A percentile compares a stretch with the other conserved stretches of the same genome.
These are phyloP conservation scores for Dillenia suffruticosa DNA, from an alignment of 164 flowering plant genomes.

Conservation along the genomic window DNA sequence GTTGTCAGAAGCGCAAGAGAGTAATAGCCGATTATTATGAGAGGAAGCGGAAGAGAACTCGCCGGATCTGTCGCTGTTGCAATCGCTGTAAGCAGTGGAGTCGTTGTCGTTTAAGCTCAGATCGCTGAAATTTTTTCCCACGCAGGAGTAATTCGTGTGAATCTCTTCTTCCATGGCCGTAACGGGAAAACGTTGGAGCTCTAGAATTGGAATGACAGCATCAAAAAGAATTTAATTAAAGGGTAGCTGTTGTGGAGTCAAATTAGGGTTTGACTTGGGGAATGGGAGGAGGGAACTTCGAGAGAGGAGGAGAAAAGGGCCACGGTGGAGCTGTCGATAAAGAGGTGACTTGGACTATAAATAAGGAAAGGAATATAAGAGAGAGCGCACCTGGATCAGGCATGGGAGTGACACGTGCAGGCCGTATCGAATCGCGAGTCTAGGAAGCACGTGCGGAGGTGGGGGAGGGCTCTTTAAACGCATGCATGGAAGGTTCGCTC, in stretches of 20 bases:
- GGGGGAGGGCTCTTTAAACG: conserved; percentile 19
- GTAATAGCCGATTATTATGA: conserved; percentile 31
- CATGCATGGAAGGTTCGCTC: conserved; percentile 33
- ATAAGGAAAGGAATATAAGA: no score
- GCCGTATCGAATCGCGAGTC: conserved; percentile 10
- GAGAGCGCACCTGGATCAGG: conserved; percentile 15
- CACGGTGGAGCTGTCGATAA: no score
- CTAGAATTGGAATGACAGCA: not conserved
- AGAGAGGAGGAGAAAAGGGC: conserved; percentile 1
- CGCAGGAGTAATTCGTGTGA: conserved; percentile 28
- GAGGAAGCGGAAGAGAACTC: conserved; percentile 56
- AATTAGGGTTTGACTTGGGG: not conserved
- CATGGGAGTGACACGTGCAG: conserved; percentile 27
- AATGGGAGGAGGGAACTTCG: not conserved
- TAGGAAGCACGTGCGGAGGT: conserved; percentile 28
- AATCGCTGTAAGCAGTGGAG: conserved; percentile 71
- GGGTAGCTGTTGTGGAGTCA: no score
- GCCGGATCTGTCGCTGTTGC: conserved; percentile 78
- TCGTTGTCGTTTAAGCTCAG: conserved; percentile 20
- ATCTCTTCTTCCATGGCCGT: conserved; percentile 31
- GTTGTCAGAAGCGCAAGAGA: conserved; percentile 49
- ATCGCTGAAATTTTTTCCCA: conserved; percentile 41
- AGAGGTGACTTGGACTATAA: no score
- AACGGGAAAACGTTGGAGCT: no score
- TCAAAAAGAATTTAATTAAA: not conserved